Percentiles rank a stretch among this genome's conserved stretches.
Conservation (phyloP, 1,139 yeast genomes). For the Debaryomycetaceae sp. region DNA sequence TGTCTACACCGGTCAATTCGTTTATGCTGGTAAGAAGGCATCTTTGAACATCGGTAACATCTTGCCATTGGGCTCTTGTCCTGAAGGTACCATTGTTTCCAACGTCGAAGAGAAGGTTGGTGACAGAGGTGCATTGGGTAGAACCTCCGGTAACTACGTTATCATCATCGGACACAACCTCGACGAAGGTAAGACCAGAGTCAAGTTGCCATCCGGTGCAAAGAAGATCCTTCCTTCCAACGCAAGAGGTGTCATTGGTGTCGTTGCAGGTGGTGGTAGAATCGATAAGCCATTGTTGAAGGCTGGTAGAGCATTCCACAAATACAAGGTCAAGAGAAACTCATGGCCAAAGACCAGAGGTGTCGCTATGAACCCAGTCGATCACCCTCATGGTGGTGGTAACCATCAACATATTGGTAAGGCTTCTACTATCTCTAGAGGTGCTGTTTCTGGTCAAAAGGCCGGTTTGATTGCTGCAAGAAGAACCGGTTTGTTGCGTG, state of each 20-base stretch:
- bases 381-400: slow-evolving; percentile 99
- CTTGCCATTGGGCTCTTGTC: slow-evolving; percentile 93
- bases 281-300: slow-evolving; percentile 98
- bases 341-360: slow-evolving; percentile 99
- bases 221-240: slow-evolving; percentile 93
- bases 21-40: slow-evolving; percentile 99
- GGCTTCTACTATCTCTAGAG: slow-evolving; percentile 99
- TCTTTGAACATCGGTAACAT: slow-evolving; percentile 96
- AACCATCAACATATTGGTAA: slow-evolving; percentile 99
- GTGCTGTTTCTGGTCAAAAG: slow-evolving; percentile 99
- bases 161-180: slow-evolving; percentile 99
- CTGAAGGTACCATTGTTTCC: slow-evolving; percentile 99
- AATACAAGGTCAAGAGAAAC: slow-evolving; percentile 98
- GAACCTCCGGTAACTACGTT: slow-evolving; percentile 99
- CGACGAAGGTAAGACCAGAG: slow-evolving; percentile 98
- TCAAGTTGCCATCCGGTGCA: slow-evolving; percentile 98
- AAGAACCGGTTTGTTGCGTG: slow-evolving; percentile 99
- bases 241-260: slow-evolving; percentile 99
- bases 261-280: slow-evolving; percentile 99
- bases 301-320: slow-evolving; percentile 99
- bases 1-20: slow-evolving; percentile 98
- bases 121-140: slow-evolving; percentile 99
- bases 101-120: slow-evolving; percentile 99
- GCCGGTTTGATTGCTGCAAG: slow-evolving; percentile 99
- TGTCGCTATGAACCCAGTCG: slow-evolving; percentile 99